Conservation (phyloP, 306 rosid genomes). For the Rubus idaeus region DNA sequence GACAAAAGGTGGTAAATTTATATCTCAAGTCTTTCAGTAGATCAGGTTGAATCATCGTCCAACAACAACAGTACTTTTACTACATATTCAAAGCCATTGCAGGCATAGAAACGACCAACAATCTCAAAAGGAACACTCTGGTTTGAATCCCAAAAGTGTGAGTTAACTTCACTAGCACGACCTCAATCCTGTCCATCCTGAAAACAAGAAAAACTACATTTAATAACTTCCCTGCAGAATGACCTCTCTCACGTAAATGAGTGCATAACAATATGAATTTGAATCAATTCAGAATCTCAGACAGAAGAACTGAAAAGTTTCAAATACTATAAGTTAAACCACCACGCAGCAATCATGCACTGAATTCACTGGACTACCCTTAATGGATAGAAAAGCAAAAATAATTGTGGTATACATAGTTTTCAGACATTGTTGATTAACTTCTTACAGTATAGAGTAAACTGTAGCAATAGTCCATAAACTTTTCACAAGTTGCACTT, state of each 20-base stretch:
- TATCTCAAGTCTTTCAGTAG: constrained; percentile 5
- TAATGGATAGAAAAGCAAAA: neutral
- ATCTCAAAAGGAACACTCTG: constrained; percentile 25
- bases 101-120: constrained; percentile 4
- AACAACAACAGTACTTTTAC: constrained; percentile 23
- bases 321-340: neutral
- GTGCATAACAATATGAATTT: neutral
- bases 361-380: neutral
- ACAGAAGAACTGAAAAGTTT: neutral
- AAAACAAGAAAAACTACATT: constrained; percentile 3
- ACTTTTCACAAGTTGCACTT: neutral
- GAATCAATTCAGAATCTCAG: neutral
- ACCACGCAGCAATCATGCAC: neutral
- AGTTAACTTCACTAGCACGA: constrained; percentile 19
- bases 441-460: neutral
- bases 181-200: constrained; percentile 37
- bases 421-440: neutral
- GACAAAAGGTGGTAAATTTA: constrained; percentile 16
- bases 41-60: constrained; percentile 22
- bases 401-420: neutral
- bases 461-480: neutral
- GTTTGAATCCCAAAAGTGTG: constrained; percentile 9
- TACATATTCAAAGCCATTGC: constrained; percentile 17
- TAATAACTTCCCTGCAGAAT: constrained; percentile 5
- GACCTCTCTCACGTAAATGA: neutral